phyloP scores from a whole-genome alignment of 2,329 filamentous ascomycete genomes.

The Pseudogymnoascus sp. region DNA sequence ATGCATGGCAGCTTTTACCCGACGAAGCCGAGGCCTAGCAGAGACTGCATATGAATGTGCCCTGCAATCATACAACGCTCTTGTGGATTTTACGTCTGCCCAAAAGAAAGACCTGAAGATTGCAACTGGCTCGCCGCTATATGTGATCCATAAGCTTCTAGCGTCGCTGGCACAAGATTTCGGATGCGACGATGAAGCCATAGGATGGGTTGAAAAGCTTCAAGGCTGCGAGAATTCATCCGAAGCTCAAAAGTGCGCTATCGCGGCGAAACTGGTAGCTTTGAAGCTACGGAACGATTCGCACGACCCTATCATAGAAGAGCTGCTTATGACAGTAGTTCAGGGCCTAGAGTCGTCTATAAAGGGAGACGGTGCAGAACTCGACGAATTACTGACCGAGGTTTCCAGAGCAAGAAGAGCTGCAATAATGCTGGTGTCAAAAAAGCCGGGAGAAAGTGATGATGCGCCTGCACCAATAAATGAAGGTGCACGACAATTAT shows the following conservation, averaged over 20 bases:
- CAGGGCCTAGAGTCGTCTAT: constrained; percentile 53
- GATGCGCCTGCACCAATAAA: background rate
- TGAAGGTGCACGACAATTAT: constrained; percentile 32
- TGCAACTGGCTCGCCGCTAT: constrained; percentile 18
- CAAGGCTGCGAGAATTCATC: constrained; percentile 25
- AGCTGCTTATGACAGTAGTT: constrained; percentile 43
- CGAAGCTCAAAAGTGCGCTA: constrained; percentile 37
- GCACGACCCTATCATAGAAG: constrained; percentile 35
- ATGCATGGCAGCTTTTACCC: constrained; percentile 55
- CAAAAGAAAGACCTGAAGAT: constrained; percentile 6
- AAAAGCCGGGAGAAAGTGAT: constrained; percentile 22
- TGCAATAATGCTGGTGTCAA: constrained; percentile 42
- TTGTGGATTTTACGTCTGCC: constrained; percentile 15
- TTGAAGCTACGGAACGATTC: constrained; percentile 44
- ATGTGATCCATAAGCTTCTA: constrained; percentile 42
- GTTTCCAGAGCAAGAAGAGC: constrained; percentile 51
- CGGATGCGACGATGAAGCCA: constrained; percentile 44
- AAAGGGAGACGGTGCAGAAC: constrained; percentile 51
- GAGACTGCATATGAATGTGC: constrained; percentile 23
- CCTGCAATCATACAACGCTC: constrained; percentile 18
- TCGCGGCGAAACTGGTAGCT: constrained; percentile 50
- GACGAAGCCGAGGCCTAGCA: constrained; percentile 37
- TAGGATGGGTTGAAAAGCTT: constrained; percentile 48
- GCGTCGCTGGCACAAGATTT: constrained; percentile 44
- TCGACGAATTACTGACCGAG: constrained; percentile 55